phyloP scores from a whole-genome alignment of 306 rosid species.

The Medicago arabica region DNA sequence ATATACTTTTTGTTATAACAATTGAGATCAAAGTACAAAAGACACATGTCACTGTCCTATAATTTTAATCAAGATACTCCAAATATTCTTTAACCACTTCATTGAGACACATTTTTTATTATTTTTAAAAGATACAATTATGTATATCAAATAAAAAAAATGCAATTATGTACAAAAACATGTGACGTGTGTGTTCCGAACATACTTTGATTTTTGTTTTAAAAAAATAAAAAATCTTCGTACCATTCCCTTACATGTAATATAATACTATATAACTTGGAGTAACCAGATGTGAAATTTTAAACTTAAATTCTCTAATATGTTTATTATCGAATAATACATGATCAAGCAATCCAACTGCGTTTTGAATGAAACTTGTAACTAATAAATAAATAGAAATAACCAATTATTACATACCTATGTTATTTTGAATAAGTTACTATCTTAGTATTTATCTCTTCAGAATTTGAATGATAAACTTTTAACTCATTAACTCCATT shows the following conservation, averaged over 20 bases:
- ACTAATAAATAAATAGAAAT: too few relatives aligned
- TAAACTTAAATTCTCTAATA: not conserved
- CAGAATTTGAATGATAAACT: too few relatives aligned
- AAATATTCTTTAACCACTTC: constrained; percentile 9
- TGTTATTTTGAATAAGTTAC: too few relatives aligned
- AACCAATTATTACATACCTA: too few relatives aligned
- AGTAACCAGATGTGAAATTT: not conserved
- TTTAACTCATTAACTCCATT: too few relatives aligned
- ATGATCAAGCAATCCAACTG: not conserved
- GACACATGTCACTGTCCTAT: not conserved
- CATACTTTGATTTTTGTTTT: not conserved
- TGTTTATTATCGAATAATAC: not conserved
- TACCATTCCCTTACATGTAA: not conserved
- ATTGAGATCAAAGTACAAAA: not conserved
- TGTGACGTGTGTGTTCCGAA: not conserved
- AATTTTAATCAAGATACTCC: not conserved
- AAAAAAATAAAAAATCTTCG: not conserved
- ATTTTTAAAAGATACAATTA: not conserved
- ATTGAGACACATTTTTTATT: not conserved
- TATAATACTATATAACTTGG: too few relatives aligned
- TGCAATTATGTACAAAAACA: not conserved
- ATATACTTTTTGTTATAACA: not conserved
- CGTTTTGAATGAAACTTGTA: not conserved
- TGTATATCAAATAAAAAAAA: not conserved
- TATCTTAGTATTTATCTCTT: too few relatives aligned